Conservation (phyloP, 176 grass and related monocot genomes). For the Alloteropsis semialata region DNA sequence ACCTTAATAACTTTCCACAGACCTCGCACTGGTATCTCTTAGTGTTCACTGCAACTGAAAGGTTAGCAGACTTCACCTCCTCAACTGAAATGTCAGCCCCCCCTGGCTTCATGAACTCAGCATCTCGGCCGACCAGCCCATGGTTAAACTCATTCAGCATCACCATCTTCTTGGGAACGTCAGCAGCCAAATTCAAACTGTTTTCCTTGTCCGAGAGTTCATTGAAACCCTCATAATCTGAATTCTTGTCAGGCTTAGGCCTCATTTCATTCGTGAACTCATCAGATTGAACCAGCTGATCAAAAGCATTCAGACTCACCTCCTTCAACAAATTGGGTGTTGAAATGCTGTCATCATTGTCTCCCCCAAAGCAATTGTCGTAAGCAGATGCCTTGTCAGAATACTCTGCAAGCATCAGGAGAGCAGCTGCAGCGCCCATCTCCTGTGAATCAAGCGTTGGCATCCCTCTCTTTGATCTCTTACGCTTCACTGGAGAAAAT, state of each 20-base stretch:
- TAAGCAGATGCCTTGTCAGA: slow-evolving; percentile 9
- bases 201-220: slow-evolving; percentile 8
- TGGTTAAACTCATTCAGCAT: slow-evolving; percentile 15
- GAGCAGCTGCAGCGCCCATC: slow-evolving; percentile 33
- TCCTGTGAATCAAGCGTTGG: slow-evolving; percentile 1
- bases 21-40: slow-evolving; percentile 25
- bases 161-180: slow-evolving; percentile 2
- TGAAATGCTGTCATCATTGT: background rate
- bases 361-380: slow-evolving; percentile 6
- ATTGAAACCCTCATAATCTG: slow-evolving; percentile 12
- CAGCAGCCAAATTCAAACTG: slow-evolving; percentile 28
- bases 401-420: slow-evolving; percentile 25
- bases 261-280: background rate
- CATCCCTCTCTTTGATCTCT: slow-evolving; percentile 22
- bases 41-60: slow-evolving; percentile 9
- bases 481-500: slow-evolving; percentile 29
- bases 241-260: slow-evolving; percentile 12
- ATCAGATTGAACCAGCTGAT: background rate
- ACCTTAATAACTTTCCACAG: slow-evolving; percentile 42
- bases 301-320: background rate
- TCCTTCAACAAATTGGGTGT: slow-evolving; percentile 1
- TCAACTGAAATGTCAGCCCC: slow-evolving; percentile 10
- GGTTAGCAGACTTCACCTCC: background rate
- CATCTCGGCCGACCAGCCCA: slow-evolving; percentile 3
- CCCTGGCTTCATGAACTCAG: slow-evolving; percentile 1